Percentiles rank a stretch among this genome's conserved stretches.
phyloP scores from a whole-genome alignment of 73 alveolate genomes.

The Paramecium sexaurelia region DNA sequence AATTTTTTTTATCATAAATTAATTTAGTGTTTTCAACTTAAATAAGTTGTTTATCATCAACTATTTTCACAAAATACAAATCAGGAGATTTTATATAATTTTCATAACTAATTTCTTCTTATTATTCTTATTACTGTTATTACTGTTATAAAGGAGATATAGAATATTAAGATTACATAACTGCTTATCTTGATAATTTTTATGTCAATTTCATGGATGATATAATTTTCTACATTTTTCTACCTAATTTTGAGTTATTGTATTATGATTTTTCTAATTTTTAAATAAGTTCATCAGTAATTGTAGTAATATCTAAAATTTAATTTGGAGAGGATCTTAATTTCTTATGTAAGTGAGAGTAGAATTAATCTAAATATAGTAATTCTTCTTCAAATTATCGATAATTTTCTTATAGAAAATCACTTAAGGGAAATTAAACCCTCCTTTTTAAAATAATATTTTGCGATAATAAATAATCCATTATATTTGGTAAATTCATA shows the following conservation, averaged over 20 bases:
- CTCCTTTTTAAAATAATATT: conserved; percentile 15
- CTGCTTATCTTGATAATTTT: background rate
- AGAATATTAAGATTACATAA: background rate
- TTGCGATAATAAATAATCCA: conserved; percentile 44
- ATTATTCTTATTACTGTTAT: background rate
- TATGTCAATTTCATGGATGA: background rate
- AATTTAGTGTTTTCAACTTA: background rate
- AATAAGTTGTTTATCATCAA: background rate
- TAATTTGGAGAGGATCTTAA: background rate
- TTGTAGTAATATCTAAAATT: background rate
- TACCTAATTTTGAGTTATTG: background rate
- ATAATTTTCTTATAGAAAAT: conserved; percentile 15
- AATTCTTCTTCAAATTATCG: conserved; percentile 21
- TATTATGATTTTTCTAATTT: background rate
- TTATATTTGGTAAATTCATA: conserved; percentile 11
- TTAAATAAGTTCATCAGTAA: background rate
- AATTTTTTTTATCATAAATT: background rate
- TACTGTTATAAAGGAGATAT: background rate
- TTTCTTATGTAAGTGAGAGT: background rate
- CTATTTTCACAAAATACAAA: conserved; percentile 11
- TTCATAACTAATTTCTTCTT: background rate
- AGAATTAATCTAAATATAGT: background rate
- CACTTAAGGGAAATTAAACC: background rate
- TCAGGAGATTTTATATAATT: background rate
- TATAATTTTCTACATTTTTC: background rate